Evolutionary conservation across 768 basidiomycete species (phyloP).

Genomic region (Botryobasidium botryosum): DNA sequence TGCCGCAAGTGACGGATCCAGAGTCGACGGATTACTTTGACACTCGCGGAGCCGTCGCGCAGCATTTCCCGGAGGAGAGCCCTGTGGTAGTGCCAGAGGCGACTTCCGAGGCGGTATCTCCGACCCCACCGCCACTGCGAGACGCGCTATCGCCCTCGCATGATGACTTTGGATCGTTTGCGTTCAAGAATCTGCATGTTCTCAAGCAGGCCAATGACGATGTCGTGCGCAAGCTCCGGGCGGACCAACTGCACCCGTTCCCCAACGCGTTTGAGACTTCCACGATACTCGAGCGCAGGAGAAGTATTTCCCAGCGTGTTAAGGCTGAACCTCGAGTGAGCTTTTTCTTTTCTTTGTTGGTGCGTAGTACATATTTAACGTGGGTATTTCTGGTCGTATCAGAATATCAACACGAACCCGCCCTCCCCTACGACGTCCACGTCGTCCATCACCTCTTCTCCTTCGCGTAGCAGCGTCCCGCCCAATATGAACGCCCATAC

Average conservation of each 20-base stretch:
- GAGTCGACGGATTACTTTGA: slow-evolving; percentile 99
- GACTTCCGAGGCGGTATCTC: slow-evolving; percentile 22
- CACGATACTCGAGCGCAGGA: slow-evolving; percentile 30
- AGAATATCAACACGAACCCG: slow-evolving; percentile 40
- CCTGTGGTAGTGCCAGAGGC: slow-evolving; percentile 24
- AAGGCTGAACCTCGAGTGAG: slow-evolving; percentile 1
- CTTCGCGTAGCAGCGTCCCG: slow-evolving; percentile 57
- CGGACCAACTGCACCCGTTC: slow-evolving; percentile 72
- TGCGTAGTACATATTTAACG: no score
- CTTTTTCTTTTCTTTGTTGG: neutral
- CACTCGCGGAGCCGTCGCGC: slow-evolving; percentile 78
- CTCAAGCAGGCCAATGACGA: slow-evolving; percentile 98
- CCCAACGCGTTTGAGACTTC: slow-evolving; percentile 26
- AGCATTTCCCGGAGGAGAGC: slow-evolving; percentile 87
- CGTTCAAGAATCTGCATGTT: slow-evolving; percentile 91
- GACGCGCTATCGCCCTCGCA: slow-evolving; percentile 31
- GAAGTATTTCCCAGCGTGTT: slow-evolving; percentile 72
- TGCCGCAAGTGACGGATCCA: slow-evolving; percentile 86
- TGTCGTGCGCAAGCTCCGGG: slow-evolving; percentile 86
- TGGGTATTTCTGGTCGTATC: neutral
- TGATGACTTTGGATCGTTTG: slow-evolving; percentile 95
- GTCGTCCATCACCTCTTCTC: slow-evolving; percentile 80
- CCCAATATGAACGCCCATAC: slow-evolving; percentile 42
- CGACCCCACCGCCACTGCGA: neutral
- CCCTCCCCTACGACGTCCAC: slow-evolving; percentile 87